These are phyloP conservation scores for Xylaria grammica DNA, from an alignment of 495 filamentous ascomycete genomes.

Conservation along the genomic window DNA sequence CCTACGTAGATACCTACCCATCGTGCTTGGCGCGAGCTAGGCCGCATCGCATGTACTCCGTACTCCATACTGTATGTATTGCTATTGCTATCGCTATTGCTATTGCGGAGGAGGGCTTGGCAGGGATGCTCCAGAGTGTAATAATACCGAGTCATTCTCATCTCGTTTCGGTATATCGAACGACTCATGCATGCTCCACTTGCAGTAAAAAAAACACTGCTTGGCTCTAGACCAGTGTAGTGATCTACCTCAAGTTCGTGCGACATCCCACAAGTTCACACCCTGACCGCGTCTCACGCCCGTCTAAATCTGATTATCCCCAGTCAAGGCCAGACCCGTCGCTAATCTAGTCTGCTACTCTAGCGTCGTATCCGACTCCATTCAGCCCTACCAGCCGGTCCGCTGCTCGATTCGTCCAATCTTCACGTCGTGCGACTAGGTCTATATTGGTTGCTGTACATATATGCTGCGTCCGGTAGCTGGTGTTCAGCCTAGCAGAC, in stretches of 20 bases:
- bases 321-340: neutral
- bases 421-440: neutral
- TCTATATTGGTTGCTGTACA: too few species aligned
- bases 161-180: neutral
- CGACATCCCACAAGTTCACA: constrained; percentile 7
- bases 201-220: neutral
- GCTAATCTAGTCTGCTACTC: neutral
- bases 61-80: too few species aligned
- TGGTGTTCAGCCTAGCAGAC: neutral
- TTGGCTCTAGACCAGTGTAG: too few species aligned
- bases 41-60: too few species aligned
- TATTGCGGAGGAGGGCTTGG: too few species aligned
- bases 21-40: too few species aligned
- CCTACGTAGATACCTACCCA: too few species aligned
- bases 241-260: neutral
- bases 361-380: constrained; percentile 5
- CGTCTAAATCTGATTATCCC: neutral
- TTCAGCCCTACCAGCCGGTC: constrained; percentile 20
- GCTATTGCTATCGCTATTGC: too few species aligned
- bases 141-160: constrained; percentile 4
- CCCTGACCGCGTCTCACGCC: neutral
- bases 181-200: constrained; percentile 17
- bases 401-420: constrained; percentile 14
- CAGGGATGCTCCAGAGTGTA: neutral
- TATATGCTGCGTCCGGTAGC: too few species aligned